Evolutionary conservation across 2,329 filamentous ascomycete genomes (phyloP), one percentile per base, ranked within the genome.

Genomic region (Sporothrix luriei): DNA sequence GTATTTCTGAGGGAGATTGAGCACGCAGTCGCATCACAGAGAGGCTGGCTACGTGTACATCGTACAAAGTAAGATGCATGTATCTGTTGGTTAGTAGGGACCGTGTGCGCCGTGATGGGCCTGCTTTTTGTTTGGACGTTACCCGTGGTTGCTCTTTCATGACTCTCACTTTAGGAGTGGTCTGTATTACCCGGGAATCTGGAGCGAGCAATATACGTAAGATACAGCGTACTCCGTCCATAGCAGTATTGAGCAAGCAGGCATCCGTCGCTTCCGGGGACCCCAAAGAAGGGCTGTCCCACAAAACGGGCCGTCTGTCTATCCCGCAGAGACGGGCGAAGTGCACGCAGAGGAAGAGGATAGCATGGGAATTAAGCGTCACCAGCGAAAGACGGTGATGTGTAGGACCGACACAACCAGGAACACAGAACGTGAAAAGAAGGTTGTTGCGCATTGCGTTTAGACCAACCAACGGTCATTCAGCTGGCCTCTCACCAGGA

Each of bases 101-200:
- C 11, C 16, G 11, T 59, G 29, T 29, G 9, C 33, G 4, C 52
- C 21, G 40, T 59, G 3, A 33, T 33, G 5, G 33, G 33, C 5
- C 5, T 33, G 33, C 33, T 38, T 62, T 33, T 13, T 46, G n/a
- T 26, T 46, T 13, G 9, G 38, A 61, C 9, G n/a, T 43, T 61
- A 61, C 13, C 38, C 57, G n/a, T n/a, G 38, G 57, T n/a, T 21
- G 57, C 55, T 62, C 57, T 10, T 46, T 19, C 57, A 62, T 46
- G 38, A 46, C 38, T 62, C 57, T 62, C 9, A 1, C 26, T 14
- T 43, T 40, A 16, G 14, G 3, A 11, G 6, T n/a, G 2, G 13
- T 33, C 29, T 21, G 24, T 29, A 62, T 62, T 64, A 64, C 61
- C 24, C 61, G 61, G 61, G 61, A 64, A 49, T 6, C 61, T 64